Evolutionary conservation across 805 yeast genomes (phyloP).

Genomic region (Starmerella potacharoeniae): DNA sequence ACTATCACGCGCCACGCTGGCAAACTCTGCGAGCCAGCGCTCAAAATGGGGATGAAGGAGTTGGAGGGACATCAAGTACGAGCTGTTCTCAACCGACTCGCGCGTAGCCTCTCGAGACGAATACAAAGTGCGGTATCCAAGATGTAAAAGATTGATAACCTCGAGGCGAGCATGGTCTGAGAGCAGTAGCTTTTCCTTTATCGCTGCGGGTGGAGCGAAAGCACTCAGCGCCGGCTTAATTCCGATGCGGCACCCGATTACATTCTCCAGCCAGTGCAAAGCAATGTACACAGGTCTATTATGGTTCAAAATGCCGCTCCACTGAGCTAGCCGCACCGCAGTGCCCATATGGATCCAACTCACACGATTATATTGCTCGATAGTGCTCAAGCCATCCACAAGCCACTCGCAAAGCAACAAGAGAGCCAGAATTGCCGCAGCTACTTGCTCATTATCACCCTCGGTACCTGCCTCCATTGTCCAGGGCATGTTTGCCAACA

Average conservation of each 20-base stretch:
- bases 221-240: constrained; percentile 67
- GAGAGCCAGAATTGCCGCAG: constrained; percentile 79
- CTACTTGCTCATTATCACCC: constrained; percentile 27
- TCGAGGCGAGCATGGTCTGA: constrained; percentile 69
- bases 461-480: constrained; percentile 39
- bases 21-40: constrained; percentile 61
- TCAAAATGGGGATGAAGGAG: constrained; percentile 67
- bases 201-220: background rate
- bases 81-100: constrained; percentile 27
- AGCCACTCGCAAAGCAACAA: constrained; percentile 84
- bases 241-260: constrained; percentile 70
- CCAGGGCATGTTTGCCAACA: background rate
- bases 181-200: background rate
- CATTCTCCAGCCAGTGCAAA: constrained; percentile 72
- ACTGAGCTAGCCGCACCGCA: constrained; percentile 77
- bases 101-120: constrained; percentile 34
- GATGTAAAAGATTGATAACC: constrained; percentile 60
- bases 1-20: constrained; percentile 13
- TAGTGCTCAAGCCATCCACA: background rate
- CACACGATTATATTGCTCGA: constrained; percentile 40
- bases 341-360: constrained; percentile 90
- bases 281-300: constrained; percentile 68
- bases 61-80: constrained; percentile 54
- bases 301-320: constrained; percentile 66
- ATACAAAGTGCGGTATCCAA: constrained; percentile 77